A percentile compares a stretch with the other conserved stretches of the same genome.
Evolutionary conservation across 495 filamentous ascomycete genomes (phyloP).

Genomic region (Gamarada debralockiae): DNA sequence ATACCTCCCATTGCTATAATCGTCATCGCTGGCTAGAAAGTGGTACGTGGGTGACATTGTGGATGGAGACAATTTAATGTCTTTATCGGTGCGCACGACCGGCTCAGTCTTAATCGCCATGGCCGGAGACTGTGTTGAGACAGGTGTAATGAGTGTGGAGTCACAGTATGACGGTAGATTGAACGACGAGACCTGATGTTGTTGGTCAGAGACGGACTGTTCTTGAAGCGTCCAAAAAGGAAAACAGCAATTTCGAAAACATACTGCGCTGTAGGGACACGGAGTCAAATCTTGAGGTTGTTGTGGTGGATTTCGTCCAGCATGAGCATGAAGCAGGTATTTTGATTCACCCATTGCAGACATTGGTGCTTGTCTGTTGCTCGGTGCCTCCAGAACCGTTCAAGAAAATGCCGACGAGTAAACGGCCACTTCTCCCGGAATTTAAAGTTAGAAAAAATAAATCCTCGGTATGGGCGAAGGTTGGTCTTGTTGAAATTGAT

Average conservation of each 20-base stretch:
- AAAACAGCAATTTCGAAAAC: background rate
- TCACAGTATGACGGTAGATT: constrained; percentile 21
- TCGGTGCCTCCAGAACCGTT: background rate
- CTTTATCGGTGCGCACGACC: constrained; percentile 1
- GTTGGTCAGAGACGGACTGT: constrained; percentile 5
- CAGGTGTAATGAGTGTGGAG: constrained; percentile 20
- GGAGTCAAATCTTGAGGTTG: constrained; percentile 9
- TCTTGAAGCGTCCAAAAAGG: background rate
- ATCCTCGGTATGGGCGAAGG: background rate
- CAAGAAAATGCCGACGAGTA: background rate
- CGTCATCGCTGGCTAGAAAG: constrained; percentile 5
- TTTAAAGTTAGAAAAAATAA: background rate
- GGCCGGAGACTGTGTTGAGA: constrained; percentile 13
- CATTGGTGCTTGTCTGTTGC: constrained; percentile 3
- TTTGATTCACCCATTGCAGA: constrained; percentile 11
- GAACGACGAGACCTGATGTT: constrained; percentile 25
- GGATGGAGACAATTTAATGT: constrained; percentile 16
- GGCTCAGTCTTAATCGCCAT: constrained; percentile 1
- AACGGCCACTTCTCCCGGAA: background rate
- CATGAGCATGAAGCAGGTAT: constrained; percentile 7
- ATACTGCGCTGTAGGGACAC: constrained; percentile 21
- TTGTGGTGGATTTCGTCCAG: background rate
- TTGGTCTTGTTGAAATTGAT: background rate
- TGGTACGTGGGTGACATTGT: constrained; percentile 11
- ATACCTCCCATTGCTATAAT: constrained; percentile 6